A percentile compares a stretch with the other conserved stretches of the same genome.
These are phyloP conservation scores for Yamadazyma ubonensis DNA, from an alignment of 805 yeast genomes.

Conservation along the genomic window DNA sequence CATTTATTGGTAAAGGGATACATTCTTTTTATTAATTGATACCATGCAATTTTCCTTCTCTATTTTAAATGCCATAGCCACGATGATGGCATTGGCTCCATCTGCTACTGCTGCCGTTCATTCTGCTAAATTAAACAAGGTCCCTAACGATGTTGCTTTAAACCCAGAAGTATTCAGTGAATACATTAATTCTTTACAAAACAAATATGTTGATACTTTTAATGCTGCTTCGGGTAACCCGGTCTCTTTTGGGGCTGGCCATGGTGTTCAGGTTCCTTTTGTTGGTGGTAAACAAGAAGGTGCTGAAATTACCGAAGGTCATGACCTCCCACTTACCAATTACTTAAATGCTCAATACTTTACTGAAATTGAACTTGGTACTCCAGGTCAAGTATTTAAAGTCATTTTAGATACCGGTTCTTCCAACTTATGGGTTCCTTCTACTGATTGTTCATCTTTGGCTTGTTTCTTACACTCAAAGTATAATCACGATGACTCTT, in stretches of 20 bases:
- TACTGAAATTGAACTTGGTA: conserved; percentile 87
- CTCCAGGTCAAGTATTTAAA: conserved; percentile 91
- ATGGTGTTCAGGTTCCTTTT: conserved; percentile 45
- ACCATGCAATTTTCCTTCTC: conserved; percentile 19
- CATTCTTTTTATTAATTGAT: conserved; percentile 1
- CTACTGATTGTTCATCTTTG: conserved; percentile 81
- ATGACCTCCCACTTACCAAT: conserved; percentile 78
- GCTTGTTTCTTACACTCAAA: conserved; percentile 94
- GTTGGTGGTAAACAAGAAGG: conserved; percentile 17
- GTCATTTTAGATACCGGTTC: conserved; percentile 96
- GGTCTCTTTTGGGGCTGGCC: conserved; percentile 18
- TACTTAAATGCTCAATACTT: conserved; percentile 95
- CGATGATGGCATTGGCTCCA: conserved; percentile 32
- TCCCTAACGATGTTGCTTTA: conserved; percentile 55
- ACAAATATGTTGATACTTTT: conserved; percentile 56
- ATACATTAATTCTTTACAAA: conserved; percentile 58
- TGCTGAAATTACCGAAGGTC: conserved; percentile 8
- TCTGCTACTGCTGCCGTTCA: conserved; percentile 46
- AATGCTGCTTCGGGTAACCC: conserved; percentile 33
- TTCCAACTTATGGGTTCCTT: conserved; percentile 96
- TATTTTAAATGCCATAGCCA: conserved; percentile 44
- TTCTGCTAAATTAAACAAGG: conserved; percentile 58
- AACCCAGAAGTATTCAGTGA: conserved; percentile 49
- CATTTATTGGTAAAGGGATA: conserved; percentile 1
- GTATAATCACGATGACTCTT: conserved; percentile 81